Conservation (phyloP, 2,329 filamentous ascomycete genomes). For the Dothidotthia symphoricarpi region DNA sequence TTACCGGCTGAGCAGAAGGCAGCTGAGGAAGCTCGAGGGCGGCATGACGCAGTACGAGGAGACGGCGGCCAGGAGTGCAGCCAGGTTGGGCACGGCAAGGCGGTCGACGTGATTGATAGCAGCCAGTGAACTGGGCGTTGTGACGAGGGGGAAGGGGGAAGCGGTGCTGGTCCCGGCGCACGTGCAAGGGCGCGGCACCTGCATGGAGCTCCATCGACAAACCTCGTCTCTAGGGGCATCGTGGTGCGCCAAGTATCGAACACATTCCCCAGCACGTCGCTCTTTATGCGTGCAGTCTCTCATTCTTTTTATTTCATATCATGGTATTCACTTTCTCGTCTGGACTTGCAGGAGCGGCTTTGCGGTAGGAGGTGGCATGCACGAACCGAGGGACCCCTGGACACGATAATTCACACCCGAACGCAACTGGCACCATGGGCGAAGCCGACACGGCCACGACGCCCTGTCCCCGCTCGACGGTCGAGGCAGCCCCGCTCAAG, state of each 20-base stretch:
- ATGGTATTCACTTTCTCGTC: conserved; percentile 7
- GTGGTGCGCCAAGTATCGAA: conserved; percentile 18
- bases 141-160: no score
- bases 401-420: conserved; percentile 11
- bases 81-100: conserved; percentile 19
- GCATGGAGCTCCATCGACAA: conserved; percentile 7
- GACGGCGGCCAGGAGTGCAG: conserved; percentile 35
- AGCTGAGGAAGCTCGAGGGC: conserved; percentile 36
- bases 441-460: conserved; percentile 39
- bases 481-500: conserved; percentile 28
- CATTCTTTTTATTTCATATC: conserved; percentile 2
- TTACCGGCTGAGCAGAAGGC: conserved; percentile 37
- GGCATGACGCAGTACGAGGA: conserved; percentile 42
- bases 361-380: conserved; percentile 27
- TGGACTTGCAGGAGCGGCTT: conserved; percentile 13
- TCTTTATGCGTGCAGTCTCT: conserved; percentile 24
- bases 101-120: background rate
- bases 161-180: background rate
- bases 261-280: conserved; percentile 17
- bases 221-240: conserved; percentile 18
- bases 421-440: conserved; percentile 20
- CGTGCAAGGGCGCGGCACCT: conserved; percentile 7
- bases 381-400: conserved; percentile 16
- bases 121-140: background rate
- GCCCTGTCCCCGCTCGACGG: conserved; percentile 24